A percentile compares a stretch with the other conserved stretches of the same genome.
These are phyloP conservation scores for Dactylellina parvicollis DNA, from an alignment of 2,329 filamentous ascomycete genomes.

Conservation along the genomic window DNA sequence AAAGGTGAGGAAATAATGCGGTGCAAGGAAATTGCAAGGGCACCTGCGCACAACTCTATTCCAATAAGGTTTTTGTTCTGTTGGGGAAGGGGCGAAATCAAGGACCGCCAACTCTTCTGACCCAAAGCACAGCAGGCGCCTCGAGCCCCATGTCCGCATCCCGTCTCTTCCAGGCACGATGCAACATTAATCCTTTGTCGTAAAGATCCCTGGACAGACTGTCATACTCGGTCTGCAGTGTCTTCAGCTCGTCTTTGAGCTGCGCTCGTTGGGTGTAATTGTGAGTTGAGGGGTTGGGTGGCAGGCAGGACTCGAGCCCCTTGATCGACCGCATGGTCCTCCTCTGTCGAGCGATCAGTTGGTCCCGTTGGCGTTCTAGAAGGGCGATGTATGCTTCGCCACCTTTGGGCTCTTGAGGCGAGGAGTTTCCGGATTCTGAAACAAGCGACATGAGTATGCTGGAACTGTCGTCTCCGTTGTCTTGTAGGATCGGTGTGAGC, in stretches of 20 bases:
- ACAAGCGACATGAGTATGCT: slow-evolving; percentile 52
- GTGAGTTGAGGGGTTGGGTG: slow-evolving; percentile 56
- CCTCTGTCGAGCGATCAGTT: slow-evolving; percentile 48
- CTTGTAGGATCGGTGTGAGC: slow-evolving; percentile 45
- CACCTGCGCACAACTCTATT: background rate
- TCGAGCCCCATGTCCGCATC: slow-evolving; percentile 57
- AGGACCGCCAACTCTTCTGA: slow-evolving; percentile 48
- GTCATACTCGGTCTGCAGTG: slow-evolving; percentile 55
- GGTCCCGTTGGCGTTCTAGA: slow-evolving; percentile 56
- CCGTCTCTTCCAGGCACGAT: slow-evolving; percentile 57
- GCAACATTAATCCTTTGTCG: slow-evolving; percentile 57
- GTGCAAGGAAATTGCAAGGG: background rate
- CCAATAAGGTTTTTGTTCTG: no score
- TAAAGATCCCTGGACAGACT: slow-evolving; percentile 57
- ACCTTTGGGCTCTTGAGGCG: slow-evolving; percentile 53
- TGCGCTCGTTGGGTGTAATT: slow-evolving; percentile 54
- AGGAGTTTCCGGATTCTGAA: slow-evolving; percentile 45
- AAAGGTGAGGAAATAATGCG: background rate
- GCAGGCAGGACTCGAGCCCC: slow-evolving; percentile 55
- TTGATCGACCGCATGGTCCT: slow-evolving; percentile 54
- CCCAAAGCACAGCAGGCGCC: slow-evolving; percentile 58
- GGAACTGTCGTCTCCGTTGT: slow-evolving; percentile 49
- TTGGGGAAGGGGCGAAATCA: slow-evolving; percentile 6
- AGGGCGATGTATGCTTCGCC: slow-evolving; percentile 56
- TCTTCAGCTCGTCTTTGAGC: slow-evolving; percentile 55